Percentiles rank a stretch among this genome's conserved stretches.
These are phyloP conservation scores for Angomonas deanei DNA, from an alignment of 208 protist genomes.

Conservation along the genomic window DNA sequence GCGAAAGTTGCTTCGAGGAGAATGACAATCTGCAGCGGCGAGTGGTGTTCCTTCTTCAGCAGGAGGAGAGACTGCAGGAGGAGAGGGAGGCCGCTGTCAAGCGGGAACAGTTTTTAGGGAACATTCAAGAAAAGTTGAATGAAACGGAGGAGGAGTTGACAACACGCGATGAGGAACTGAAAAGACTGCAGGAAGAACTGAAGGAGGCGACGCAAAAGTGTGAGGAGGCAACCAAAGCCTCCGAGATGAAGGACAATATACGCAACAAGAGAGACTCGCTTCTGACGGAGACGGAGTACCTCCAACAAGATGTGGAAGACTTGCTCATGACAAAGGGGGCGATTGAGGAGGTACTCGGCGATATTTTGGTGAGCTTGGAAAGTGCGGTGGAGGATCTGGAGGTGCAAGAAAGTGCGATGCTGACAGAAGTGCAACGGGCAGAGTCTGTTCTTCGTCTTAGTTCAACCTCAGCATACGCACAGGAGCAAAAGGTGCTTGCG, in stretches of 20 bases:
- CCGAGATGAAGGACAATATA: background rate
- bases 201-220: background rate
- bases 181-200: background rate
- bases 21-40: slow-evolving; percentile 1
- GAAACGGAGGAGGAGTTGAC: slow-evolving; percentile 1
- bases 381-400: slow-evolving; percentile 13
- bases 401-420: slow-evolving; percentile 9
- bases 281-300: background rate
- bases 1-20: background rate
- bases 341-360: slow-evolving; percentile 5
- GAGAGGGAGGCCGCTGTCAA: background rate
- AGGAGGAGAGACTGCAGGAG: background rate
- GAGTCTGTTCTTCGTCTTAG: slow-evolving; percentile 14
- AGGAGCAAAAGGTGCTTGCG: slow-evolving; percentile 11
- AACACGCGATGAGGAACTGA: background rate
- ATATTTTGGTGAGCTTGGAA: slow-evolving; percentile 9
- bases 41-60: background rate
- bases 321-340: slow-evolving; percentile 4
- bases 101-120: background rate
- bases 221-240: background rate
- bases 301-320: slow-evolving; percentile 10
- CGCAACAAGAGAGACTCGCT: background rate
- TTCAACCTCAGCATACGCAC: slow-evolving; percentile 5
- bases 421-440: slow-evolving; percentile 9
- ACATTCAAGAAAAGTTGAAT: background rate